phyloP scores from a whole-genome alignment of 208 protist genomes.

The Acanthamoeba comandoni region DNA sequence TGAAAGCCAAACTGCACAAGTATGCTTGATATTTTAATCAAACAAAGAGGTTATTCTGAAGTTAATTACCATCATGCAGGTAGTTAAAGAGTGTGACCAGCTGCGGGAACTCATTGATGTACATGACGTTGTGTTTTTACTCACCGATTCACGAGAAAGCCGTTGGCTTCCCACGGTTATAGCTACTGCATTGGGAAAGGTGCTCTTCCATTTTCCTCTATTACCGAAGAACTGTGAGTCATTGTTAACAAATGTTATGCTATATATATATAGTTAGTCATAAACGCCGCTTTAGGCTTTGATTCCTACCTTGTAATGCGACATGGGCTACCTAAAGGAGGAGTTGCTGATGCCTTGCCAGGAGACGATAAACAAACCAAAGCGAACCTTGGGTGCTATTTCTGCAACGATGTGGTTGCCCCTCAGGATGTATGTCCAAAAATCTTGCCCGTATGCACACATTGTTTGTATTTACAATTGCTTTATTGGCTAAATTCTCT shows the following conservation, averaged over 20 bases:
- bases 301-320: conserved; percentile 97
- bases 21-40: too few species aligned
- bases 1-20: conserved; percentile 73
- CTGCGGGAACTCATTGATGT: conserved; percentile 74
- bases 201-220: too few species aligned
- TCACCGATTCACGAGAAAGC: conserved; percentile 97
- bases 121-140: conserved; percentile 96
- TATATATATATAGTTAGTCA: conserved; percentile 86
- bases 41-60: too few species aligned
- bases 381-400: conserved; percentile 96
- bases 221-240: too few species aligned
- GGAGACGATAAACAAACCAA: background rate
- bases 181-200: conserved; percentile 89
- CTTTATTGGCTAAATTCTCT: too few species aligned
- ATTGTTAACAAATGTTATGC: conserved; percentile 69
- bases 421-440: conserved; percentile 86
- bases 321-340: conserved; percentile 90
- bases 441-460: background rate
- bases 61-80: too few species aligned
- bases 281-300: conserved; percentile 97
- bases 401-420: conserved; percentile 96
- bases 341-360: conserved; percentile 11
- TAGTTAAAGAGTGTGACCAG: conserved; percentile 84
- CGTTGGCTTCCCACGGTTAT: conserved; percentile 97
- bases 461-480: conserved; percentile 63